phyloP scores from a whole-genome alignment of 176 grass and related monocot species.

The Raddia distichophylla region DNA sequence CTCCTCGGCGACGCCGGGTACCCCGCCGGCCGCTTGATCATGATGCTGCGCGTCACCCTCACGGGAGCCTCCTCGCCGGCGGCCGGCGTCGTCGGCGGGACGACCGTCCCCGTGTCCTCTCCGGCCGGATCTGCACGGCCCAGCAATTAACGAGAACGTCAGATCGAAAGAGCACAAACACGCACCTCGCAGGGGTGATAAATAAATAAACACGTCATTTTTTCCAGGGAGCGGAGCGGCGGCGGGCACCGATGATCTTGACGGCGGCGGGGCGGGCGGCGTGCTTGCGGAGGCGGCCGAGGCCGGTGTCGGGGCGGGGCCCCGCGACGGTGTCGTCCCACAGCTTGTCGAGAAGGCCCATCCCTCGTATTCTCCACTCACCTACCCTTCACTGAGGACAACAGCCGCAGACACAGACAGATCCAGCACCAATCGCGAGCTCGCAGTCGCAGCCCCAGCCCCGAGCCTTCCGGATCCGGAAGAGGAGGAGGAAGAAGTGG shows the following conservation, averaged over 20 bases:
- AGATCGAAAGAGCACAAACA: constrained; percentile 35
- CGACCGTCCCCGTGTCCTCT: constrained; percentile 42
- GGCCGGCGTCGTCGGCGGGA: constrained; percentile 45
- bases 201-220: neutral
- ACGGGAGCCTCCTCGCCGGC: constrained; percentile 53
- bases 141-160: neutral
- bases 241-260: constrained; percentile 60
- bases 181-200: neutral
- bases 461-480: constrained; percentile 29
- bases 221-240: neutral
- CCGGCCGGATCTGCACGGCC: constrained; percentile 51
- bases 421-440: neutral
- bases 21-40: constrained; percentile 93
- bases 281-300: constrained; percentile 84
- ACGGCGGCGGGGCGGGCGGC: constrained; percentile 52
- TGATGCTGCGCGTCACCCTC: constrained; percentile 94
- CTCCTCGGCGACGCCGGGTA: constrained; percentile 64
- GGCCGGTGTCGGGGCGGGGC: constrained; percentile 84
- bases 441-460: neutral
- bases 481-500: constrained; percentile 16
- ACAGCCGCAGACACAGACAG: neutral
- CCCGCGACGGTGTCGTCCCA: constrained; percentile 96
- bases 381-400: too few species aligned
- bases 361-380: neutral
- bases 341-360: constrained; percentile 94